Evolutionary conservation across 129 eudicot species (phyloP), one percentile per base, ranked within the genome.

Genomic region (Heracleum sosnowskyi): DNA sequence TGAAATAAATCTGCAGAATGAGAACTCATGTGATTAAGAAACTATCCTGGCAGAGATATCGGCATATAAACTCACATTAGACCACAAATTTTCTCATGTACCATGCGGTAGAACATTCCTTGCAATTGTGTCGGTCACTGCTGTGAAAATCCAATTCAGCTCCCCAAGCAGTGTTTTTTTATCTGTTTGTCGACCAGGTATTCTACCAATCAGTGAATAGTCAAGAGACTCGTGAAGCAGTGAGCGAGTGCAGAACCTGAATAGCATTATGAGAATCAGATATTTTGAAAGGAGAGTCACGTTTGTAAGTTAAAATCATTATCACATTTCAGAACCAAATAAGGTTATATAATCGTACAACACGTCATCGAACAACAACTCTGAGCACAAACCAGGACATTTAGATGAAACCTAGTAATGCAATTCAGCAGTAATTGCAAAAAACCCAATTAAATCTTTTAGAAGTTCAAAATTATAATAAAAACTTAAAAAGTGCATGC

Each of bases 71-170:
- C 45, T 37, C 24, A 77, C 42, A 40, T 7, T 17, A 26, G 41
- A 81, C 9, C 40, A 47, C 20, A 26, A n/a, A 16, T 51, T 42
- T 26, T 51, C 36, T 81, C 47, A 72, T 82, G 16, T 90, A 96
- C 99, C 97, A 81, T 92, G 97, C 73, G 99, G 99, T 47, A 96
- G 97, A 82, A 96, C 97, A 84, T 90, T 96, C 99, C 99, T 92
- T 64, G 99, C 99, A 75, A 96, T 92, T 78, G 99, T 92, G 84
- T 96, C 96, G 0, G 99, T 96, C 42, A 96, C 96, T 76, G 99
- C 99, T 57, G 99, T 92, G 84, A 96, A 96, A 81, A 96, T 96
- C 99, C 99, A 96, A 79, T 96, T 96, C 86, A 96, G 86, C 82
- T 96, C 99, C 69, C 97, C 99, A 75, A 96, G 97, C 86, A 92